Evolutionary conservation across 768 basidiomycete genomes (phyloP).

Genomic region (Cantharellus anzutake): DNA sequence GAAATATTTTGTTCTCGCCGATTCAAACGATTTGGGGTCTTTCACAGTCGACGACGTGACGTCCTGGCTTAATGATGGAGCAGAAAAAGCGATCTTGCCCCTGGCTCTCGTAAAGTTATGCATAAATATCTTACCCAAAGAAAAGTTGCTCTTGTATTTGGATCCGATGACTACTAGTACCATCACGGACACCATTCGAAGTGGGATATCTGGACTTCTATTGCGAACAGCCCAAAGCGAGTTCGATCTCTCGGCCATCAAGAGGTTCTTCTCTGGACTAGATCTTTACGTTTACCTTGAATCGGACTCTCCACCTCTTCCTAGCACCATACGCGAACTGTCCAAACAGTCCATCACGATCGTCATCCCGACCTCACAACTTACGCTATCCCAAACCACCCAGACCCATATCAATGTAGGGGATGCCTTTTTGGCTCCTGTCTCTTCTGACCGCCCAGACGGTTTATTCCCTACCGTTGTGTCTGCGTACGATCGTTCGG

Average conservation of each 20-base stretch:
- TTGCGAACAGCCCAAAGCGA: constrained; percentile 65
- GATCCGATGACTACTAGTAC: constrained; percentile 55
- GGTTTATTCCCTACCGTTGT: constrained; percentile 89
- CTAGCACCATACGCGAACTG: constrained; percentile 40
- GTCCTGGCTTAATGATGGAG: constrained; percentile 56
- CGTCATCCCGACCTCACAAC: constrained; percentile 51
- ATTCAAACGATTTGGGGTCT: constrained; percentile 21
- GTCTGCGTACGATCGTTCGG: constrained; percentile 43
- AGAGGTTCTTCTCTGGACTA: constrained; percentile 48
- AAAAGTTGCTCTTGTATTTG: constrained; percentile 57
- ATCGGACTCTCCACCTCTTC: not conserved
- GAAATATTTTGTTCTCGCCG: constrained; percentile 34
- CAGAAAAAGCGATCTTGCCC: constrained; percentile 61
- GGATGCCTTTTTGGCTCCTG: constrained; percentile 69
- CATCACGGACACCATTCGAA: constrained; percentile 54
- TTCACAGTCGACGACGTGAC: constrained; percentile 36
- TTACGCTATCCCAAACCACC: constrained; percentile 40
- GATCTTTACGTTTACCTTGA: constrained; percentile 33
- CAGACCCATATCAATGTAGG: constrained; percentile 46
- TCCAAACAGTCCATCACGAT: constrained; percentile 38
- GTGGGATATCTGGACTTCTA: constrained; percentile 57
- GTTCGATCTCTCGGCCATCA: constrained; percentile 47
- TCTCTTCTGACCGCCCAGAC: constrained; percentile 75
- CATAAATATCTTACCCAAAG: constrained; percentile 44
- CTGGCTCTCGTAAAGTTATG: constrained; percentile 45